These are phyloP conservation scores for Harrya chromipes DNA, from an alignment of 768 basidiomycete species.

Conservation along the genomic window DNA sequence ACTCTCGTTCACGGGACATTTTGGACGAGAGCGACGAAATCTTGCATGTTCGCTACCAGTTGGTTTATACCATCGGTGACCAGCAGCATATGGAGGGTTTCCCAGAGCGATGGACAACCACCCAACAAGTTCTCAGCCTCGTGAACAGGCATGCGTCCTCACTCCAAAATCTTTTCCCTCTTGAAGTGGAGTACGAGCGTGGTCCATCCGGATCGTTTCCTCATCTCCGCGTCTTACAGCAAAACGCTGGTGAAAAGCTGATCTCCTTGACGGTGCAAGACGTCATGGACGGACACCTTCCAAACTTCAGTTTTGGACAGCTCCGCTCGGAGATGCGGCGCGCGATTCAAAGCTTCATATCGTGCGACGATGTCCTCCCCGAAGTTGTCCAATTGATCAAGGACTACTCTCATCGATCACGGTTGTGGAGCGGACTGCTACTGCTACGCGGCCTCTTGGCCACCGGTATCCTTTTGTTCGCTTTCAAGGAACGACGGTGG, in stretches of 20 bases:
- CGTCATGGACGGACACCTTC: constrained; percentile 15
- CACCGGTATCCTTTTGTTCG: constrained; percentile 30
- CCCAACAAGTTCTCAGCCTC: constrained; percentile 29
- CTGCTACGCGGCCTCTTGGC: constrained; percentile 36
- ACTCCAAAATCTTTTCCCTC: constrained; percentile 5
- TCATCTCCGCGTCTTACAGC: constrained; percentile 20
- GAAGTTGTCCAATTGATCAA: constrained; percentile 5
- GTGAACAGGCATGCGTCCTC: constrained; percentile 16
- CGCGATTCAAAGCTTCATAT: constrained; percentile 25
- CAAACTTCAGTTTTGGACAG: constrained; percentile 16
- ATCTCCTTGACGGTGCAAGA: constrained; percentile 11
- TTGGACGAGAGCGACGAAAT: constrained; percentile 32
- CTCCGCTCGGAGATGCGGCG: neutral
- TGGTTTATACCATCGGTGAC: constrained; percentile 36
- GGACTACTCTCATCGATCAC: neutral
- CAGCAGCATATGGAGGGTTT: constrained; percentile 27
- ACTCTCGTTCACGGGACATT: constrained; percentile 25
- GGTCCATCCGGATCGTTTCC: constrained; percentile 21
- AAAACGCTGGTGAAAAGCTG: constrained; percentile 9
- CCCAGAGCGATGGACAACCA: constrained; percentile 35
- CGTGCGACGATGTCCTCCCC: neutral
- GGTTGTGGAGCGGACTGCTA: constrained; percentile 24
- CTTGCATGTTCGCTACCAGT: constrained; percentile 36
- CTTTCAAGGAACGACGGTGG: constrained; percentile 36
- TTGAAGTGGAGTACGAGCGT: constrained; percentile 18